phyloP scores from a whole-genome alignment of 306 rosid genomes.

The Vicia sativa region DNA sequence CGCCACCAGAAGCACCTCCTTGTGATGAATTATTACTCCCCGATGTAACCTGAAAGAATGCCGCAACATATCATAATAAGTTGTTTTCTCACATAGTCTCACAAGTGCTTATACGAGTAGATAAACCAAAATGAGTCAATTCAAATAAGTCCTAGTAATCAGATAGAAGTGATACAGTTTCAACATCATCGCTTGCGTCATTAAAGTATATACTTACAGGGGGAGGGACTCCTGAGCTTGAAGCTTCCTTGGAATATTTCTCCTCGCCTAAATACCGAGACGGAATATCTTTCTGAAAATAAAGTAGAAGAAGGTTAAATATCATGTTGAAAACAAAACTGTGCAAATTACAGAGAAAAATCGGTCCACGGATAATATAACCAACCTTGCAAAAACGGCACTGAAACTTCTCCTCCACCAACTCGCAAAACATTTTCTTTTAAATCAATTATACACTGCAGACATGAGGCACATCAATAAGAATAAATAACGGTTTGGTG shows the following conservation, averaged over 20 bases:
- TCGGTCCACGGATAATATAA: slow-evolving; percentile 15
- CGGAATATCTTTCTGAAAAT: slow-evolving; percentile 85
- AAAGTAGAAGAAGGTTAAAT: slow-evolving; percentile 29
- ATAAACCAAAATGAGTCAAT: neutral
- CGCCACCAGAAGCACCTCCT: slow-evolving; percentile 73
- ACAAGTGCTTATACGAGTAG: neutral
- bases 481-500: slow-evolving; percentile 17
- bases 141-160: too few species aligned
- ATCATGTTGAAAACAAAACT: slow-evolving; percentile 20
- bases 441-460: slow-evolving; percentile 85
- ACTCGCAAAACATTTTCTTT: slow-evolving; percentile 87
- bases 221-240: slow-evolving; percentile 59
- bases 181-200: neutral
- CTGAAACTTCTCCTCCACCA: slow-evolving; percentile 94
- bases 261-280: slow-evolving; percentile 67
- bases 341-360: slow-evolving; percentile 21
- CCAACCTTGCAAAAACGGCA: slow-evolving; percentile 92
- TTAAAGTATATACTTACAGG: slow-evolving; percentile 55
- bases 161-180: neutral
- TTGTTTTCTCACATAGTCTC: neutral
- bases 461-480: slow-evolving; percentile 34
- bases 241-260: slow-evolving; percentile 60
- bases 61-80: slow-evolving; percentile 1
- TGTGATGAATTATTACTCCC: slow-evolving; percentile 49
- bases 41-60: slow-evolving; percentile 56